Evolutionary conservation across 192 early-diverging fungal genomes (phyloP), one percentile per base, ranked within the genome.

Genomic region (Backusella psychrophila): DNA sequence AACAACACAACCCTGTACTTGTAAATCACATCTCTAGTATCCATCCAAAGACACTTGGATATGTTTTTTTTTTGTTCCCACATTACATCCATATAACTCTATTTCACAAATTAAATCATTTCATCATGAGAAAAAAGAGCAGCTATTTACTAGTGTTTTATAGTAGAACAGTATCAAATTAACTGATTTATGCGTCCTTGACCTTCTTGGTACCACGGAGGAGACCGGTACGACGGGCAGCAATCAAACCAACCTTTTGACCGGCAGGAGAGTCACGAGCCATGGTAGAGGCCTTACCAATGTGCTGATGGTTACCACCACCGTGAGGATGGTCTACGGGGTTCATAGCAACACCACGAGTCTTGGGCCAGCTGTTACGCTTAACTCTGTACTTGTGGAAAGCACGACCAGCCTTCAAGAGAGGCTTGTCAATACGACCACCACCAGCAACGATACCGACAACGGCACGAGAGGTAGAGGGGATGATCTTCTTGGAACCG

Each of bases 251-350:
- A 39, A 94, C 93, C 93, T 99, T 99, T 90, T 99, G 96, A 88
- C 98, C 98, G 75, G 98, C 91, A 41, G 96, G 93, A 78, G 96
- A 89, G 88, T 89, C 88, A 84, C 98, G 93, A 68, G 95, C 87
- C 70, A 99, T 90, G 77, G 97, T 99, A 82, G 97, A 71, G 29
- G 98, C 98, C 92, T 99, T 96, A 97, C 98, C 98, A 88, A 99
- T 98, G 89, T 99, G 97, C 91, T 99, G 98, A 87, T 99, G 98
- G 94, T 99, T 99, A 99, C 97, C 97, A 96, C 97, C 97, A 95
- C 94, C 94, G 86, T 94, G 94, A 78, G 92, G 92, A 91, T 94
- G 93, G 85, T 94, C 92, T 26, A 88, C 87, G 77, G 97, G 97
- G 94, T 99, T 99, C 97, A 99, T 99, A 85, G 97, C 97, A 90